These are phyloP conservation scores for Globisporangium apiculatum DNA, from an alignment of 352 stramenopile genomes.

Conservation along the genomic window DNA sequence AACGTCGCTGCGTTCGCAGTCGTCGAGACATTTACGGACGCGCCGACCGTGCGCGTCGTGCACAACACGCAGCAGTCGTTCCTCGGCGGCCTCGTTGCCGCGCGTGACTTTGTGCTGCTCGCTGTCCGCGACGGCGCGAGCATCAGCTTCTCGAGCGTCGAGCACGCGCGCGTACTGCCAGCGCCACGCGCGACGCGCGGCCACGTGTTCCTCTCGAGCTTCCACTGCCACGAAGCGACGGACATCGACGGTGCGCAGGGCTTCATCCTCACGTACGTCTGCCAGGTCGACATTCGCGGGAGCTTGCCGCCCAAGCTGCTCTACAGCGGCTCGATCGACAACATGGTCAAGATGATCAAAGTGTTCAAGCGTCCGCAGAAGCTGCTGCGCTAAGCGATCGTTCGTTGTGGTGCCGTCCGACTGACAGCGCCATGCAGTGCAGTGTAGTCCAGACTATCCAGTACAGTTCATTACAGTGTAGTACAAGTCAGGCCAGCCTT, in stretches of 20 bases:
- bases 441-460: too few relatives aligned
- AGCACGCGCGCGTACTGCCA: conserved; percentile 31
- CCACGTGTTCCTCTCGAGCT: conserved; percentile 32
- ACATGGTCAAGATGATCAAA: conserved; percentile 53
- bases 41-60: conserved; percentile 21
- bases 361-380: conserved; percentile 34
- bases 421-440: too few relatives aligned
- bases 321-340: conserved; percentile 54
- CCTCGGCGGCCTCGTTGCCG: conserved; percentile 40
- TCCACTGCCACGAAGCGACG: conserved; percentile 25
- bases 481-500: too few relatives aligned
- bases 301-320: conserved; percentile 39
- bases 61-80: conserved; percentile 56
- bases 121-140: conserved; percentile 17
- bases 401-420: too few relatives aligned
- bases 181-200: conserved; percentile 25
- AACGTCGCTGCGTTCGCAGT: conserved; percentile 44
- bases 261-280: conserved; percentile 43
- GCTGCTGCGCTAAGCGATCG: not conserved
- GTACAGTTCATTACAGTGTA: too few relatives aligned
- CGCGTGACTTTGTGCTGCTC: conserved; percentile 52
- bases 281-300: conserved; percentile 44
- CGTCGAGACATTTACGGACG: conserved; percentile 33
- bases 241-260: conserved; percentile 19
- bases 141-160: conserved; percentile 36